Base-by-base conservation (phyloP, 1,284 basidiomycete species). In the Heterobasidion parviporum region DNA sequence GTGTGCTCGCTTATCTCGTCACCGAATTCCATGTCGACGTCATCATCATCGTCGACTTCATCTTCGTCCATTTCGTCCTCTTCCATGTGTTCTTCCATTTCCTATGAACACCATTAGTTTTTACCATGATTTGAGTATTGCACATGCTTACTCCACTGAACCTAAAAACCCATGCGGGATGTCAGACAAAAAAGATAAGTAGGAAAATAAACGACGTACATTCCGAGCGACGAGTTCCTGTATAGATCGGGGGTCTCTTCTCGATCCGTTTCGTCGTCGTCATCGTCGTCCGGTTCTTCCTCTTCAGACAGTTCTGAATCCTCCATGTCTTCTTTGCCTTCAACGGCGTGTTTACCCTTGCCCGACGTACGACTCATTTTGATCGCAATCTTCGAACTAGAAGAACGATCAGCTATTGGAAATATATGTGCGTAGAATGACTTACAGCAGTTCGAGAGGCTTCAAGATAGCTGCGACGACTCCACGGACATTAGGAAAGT, bases 211-310 rank as follows among this genome's bases (percentile, higher is more conserved):
- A 20, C 46, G 34, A 79, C 87, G 67, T 72, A 91, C 94, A 99
- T 95, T 63, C 96, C 97, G 44, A 99, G 80, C 6, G 94, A 91
- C 1, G 96, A 99, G 70, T 96, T 97, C 57, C 96, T 87, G 72
- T 99, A 99, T 20, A 99, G 75, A 71, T 99, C 93, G 7, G 93
- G 92, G 1, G 92, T 93, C 65, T 92, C 93, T 64, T 91, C 89
- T 9, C 87, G 78, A 48, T 67, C 71, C 53, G 67, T 73, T 26
- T 76, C 77, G 47, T 78, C 78, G 14, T 80, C 78, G 20, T 82
- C 79, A 2, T 77, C 77, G 48, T 78, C 78, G 15, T 80, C 78
- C 16, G 82, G 80, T 2, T 82, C 81, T 0, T 85, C 80, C 15
- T 84, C 85, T 3, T 86, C 83, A 8, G 80, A 82, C 16, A 78